Conservation (phyloP, 1,139 yeast species). For the Arxiozyma telluris region DNA sequence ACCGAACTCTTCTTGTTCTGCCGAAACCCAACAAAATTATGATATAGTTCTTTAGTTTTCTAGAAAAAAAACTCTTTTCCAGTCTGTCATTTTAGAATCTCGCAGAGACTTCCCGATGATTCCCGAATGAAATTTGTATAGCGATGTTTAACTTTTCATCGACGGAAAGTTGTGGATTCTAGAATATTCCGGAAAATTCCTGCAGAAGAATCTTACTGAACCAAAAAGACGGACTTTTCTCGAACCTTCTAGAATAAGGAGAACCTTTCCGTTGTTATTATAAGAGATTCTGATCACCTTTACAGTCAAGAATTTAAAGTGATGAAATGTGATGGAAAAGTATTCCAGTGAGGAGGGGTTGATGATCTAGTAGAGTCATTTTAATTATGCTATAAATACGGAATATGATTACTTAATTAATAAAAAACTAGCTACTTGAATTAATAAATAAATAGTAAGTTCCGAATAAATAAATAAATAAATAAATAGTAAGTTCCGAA, state of each 20-base stretch:
- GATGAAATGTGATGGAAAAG: not conserved
- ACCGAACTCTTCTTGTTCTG: not conserved
- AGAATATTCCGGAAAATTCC: not conserved
- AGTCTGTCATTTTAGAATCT: not conserved
- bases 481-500: conserved; percentile 1
- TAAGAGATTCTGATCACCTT: too few relatives aligned
- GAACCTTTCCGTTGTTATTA: not conserved
- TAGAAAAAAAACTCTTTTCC: not conserved
- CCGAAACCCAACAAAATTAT: too few relatives aligned
- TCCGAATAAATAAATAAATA: not conserved
- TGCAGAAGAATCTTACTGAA: too few relatives aligned
- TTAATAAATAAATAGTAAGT: conserved; percentile 5
- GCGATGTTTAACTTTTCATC: too few relatives aligned
- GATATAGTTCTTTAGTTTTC: not conserved
- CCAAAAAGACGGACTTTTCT: not conserved
- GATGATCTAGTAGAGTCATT: too few relatives aligned
- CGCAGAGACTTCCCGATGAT: not conserved
- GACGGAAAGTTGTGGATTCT: not conserved
- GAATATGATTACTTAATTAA: not conserved
- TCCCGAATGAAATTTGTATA: not conserved
- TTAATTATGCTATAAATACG: not conserved
- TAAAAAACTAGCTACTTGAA: too few relatives aligned
- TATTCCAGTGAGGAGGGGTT: not conserved
- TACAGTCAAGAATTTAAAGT: not conserved
- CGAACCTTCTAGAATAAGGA: not conserved